Conservation (phyloP, 768 basidiomycete genomes). For the Boletales sp. region DNA sequence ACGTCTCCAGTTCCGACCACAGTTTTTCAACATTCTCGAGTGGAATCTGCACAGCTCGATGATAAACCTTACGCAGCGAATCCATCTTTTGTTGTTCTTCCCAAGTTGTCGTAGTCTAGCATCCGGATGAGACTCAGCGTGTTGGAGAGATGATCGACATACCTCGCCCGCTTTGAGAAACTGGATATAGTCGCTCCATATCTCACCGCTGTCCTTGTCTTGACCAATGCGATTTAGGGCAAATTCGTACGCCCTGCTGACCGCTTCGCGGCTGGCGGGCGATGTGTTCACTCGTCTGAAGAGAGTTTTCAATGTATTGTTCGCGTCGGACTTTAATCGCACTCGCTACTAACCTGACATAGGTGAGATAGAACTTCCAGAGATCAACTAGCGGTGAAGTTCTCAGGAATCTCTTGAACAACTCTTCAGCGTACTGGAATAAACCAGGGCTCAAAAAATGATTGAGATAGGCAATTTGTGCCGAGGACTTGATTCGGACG, state of each 20-base stretch:
- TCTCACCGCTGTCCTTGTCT: slow-evolving; percentile 87
- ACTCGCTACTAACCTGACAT: slow-evolving; percentile 68
- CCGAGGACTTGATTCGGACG: slow-evolving; percentile 54
- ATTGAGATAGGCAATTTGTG: slow-evolving; percentile 80
- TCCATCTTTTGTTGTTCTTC: slow-evolving; percentile 97
- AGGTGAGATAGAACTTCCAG: slow-evolving; percentile 91
- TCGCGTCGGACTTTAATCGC: slow-evolving; percentile 5
- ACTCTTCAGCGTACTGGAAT: slow-evolving; percentile 73
- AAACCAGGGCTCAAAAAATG: slow-evolving; percentile 67
- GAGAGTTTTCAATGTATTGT: slow-evolving; percentile 11
- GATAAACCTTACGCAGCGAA: slow-evolving; percentile 84
- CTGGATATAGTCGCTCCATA: slow-evolving; percentile 93
- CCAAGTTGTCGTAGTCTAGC: slow-evolving; percentile 77
- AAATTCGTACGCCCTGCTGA: slow-evolving; percentile 90
- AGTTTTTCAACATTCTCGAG: slow-evolving; percentile 88
- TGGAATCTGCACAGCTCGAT: slow-evolving; percentile 91
- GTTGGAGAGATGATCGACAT: slow-evolving; percentile 22
- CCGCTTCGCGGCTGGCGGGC: slow-evolving; percentile 65
- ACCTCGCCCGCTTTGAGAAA: slow-evolving; percentile 83
- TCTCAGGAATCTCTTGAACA: slow-evolving; percentile 87
- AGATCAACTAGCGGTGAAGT: slow-evolving; percentile 85
- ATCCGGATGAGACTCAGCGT: slow-evolving; percentile 4
- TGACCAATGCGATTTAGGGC: slow-evolving; percentile 86
- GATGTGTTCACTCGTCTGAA: slow-evolving; percentile 65
- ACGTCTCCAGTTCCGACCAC: slow-evolving; percentile 92